Evolutionary conservation across 208 protist genomes (phyloP), one percentile per base, ranked within the genome.

Genomic region (Trypanosoma brucei): DNA sequence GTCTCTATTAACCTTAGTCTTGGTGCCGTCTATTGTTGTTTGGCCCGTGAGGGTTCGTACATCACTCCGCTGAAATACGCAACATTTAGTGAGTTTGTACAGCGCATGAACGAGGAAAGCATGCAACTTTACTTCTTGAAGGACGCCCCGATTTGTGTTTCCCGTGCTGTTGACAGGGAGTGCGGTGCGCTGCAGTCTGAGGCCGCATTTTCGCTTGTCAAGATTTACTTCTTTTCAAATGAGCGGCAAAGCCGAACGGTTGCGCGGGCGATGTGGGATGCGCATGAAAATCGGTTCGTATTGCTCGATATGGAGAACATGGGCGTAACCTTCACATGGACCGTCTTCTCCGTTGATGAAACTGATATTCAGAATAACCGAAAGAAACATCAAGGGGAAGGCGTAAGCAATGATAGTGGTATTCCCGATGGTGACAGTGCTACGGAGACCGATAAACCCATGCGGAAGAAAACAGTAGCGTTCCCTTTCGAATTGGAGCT

Each of bases 401-500:
- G 55, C 46, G 39, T 51, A 51, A 39, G 42, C 42, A 11, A 46
- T 46, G 30, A n/a, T 54, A n/a, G 50, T 54, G n/a, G 50, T 54
- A 33, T 34, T 54, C 6, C 9, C 50, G 30, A n/a, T n/a, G 22
- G 30, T 35, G 6, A 54, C n/a, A 34, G n/a, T 8, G n/a, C 50
- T 6, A 54, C 50, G 3, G 65, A 70, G 38, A 56, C 22, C 54
- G 50, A 6, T 46, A 6, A 46, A 34, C 50, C 42, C 53, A 74
- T 60, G 22, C 80, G 79, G n/a, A 88, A 86, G 63, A 93, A 93
- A 60, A 88, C 82, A 14, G 87, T 83, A 11, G 87, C 87, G 0
- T 94, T 91, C 60, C 88, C 88, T 42, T 90, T 94, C 65, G 84
- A 94, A 71, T 68, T 94, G 5, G 84, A 92, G 65, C 81, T 94